These are phyloP conservation scores for Colletotrichum sidae DNA, from an alignment of 2,329 filamentous ascomycete genomes.

Conservation along the genomic window DNA sequence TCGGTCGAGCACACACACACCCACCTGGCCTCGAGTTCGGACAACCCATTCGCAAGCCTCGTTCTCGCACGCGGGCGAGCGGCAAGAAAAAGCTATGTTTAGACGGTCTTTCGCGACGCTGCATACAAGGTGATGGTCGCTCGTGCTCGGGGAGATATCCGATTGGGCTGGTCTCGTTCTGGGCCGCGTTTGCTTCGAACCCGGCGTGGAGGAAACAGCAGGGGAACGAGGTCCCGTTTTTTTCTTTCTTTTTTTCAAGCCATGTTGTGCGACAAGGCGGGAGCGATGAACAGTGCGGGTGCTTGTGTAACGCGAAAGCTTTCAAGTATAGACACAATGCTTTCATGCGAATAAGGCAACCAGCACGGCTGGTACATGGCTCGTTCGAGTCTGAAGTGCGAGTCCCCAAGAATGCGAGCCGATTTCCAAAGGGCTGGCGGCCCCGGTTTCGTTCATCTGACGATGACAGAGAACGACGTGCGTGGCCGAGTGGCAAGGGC, in stretches of 20 bases:
- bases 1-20: too few species aligned
- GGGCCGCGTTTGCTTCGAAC: conserved; percentile 22
- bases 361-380: too few species aligned
- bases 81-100: conserved; percentile 7
- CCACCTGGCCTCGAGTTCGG: neutral
- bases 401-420: too few species aligned
- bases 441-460: neutral
- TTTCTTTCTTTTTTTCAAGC: neutral
- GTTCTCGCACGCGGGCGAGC: neutral
- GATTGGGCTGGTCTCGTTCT: conserved; percentile 23
- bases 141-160: conserved; percentile 12
- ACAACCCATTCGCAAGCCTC: neutral
- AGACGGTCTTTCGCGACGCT: conserved; percentile 4
- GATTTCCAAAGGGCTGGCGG: too few species aligned
- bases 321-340: neutral
- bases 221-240: conserved; percentile 6
- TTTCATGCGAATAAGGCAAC: neutral
- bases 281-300: conserved; percentile 8
- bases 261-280: conserved; percentile 19
- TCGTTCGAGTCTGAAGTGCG: too few species aligned
- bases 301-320: neutral
- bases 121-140: neutral
- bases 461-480: neutral
- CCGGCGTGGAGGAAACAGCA: conserved; percentile 7
- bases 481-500: neutral